A percentile compares a stretch with the other conserved stretches of the same genome.
Conservation (phyloP, 208 protist species). For the Trypanosoma rangeli region DNA sequence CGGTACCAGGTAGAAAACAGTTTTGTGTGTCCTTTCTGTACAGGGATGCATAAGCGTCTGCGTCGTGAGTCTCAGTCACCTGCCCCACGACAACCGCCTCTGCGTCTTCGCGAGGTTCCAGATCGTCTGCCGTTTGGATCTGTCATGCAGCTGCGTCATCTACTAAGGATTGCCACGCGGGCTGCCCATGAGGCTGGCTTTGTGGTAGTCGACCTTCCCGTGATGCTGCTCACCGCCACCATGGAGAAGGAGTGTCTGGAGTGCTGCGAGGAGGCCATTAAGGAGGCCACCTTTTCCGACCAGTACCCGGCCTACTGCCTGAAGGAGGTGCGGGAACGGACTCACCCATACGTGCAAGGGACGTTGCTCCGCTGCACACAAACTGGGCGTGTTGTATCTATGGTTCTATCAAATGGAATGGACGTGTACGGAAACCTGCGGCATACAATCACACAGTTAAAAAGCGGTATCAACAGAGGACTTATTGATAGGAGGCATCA, state of each 20-base stretch:
- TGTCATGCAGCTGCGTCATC: constrained; percentile 27
- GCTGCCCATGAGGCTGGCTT: constrained; percentile 41
- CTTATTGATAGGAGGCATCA: constrained; percentile 33
- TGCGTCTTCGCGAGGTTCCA: constrained; percentile 69
- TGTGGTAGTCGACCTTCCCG: constrained; percentile 52
- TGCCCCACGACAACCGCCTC: constrained; percentile 43
- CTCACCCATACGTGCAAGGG: constrained; percentile 76
- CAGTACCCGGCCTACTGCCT: constrained; percentile 81
- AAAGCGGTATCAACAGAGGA: constrained; percentile 55
- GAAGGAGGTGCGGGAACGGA: constrained; percentile 41
- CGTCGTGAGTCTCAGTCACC: constrained; percentile 33
- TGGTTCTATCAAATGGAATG: constrained; percentile 79
- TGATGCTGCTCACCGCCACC: constrained; percentile 32
- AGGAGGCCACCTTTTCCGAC: constrained; percentile 69
- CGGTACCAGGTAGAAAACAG: constrained; percentile 29
- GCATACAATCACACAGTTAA: constrained; percentile 73
- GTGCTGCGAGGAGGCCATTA: constrained; percentile 68
- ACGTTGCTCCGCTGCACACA: constrained; percentile 36
- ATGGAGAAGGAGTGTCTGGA: constrained; percentile 48
- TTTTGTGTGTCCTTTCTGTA: constrained; percentile 72
- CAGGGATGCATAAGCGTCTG: constrained; percentile 15
- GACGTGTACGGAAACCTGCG: constrained; percentile 83
- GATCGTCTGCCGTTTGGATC: constrained; percentile 38
- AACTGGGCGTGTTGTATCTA: constrained; percentile 38
- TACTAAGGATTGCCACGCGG: constrained; percentile 28